phyloP scores from a whole-genome alignment of 148 eudicot genomes.

The Chenopodium formosanum region DNA sequence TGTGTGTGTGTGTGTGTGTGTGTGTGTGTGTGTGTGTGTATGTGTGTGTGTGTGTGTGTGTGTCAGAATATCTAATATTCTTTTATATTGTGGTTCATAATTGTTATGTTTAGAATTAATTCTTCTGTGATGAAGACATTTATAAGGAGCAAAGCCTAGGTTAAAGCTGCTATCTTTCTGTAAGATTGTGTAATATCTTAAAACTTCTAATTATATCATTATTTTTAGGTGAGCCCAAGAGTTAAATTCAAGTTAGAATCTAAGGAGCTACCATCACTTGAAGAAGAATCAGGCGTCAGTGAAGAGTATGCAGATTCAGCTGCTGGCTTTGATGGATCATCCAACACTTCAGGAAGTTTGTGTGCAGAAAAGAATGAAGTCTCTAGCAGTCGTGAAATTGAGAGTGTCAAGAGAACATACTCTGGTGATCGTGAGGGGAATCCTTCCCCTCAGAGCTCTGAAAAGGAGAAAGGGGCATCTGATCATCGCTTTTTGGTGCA shows the following conservation, averaged over 20 bases:
- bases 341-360: slow-evolving; percentile 75
- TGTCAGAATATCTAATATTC: not conserved
- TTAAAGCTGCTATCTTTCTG: not conserved
- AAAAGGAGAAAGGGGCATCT: slow-evolving; percentile 43
- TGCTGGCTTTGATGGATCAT: slow-evolving; percentile 67
- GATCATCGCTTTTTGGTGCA: slow-evolving; percentile 36
- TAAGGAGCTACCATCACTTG: slow-evolving; percentile 71
- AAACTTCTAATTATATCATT: slow-evolving; percentile 3
- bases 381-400: slow-evolving; percentile 60
- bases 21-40: no score
- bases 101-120: not conserved
- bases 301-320: slow-evolving; percentile 64
- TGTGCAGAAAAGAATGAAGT: slow-evolving; percentile 72
- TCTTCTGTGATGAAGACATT: not conserved
- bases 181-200: not conserved
- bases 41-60: not conserved
- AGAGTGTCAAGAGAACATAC: slow-evolving; percentile 61
- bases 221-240: slow-evolving; percentile 52
- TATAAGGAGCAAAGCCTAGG: not conserved
- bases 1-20: no score
- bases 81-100: no score
- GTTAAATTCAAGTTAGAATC: slow-evolving; percentile 52
- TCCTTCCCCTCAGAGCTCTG: slow-evolving; percentile 46
- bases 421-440: slow-evolving; percentile 48
- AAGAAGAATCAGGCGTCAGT: slow-evolving; percentile 54